Percentiles rank a stretch among this genome's conserved stretches.
Conservation (phyloP, 1,284 basidiomycete genomes). For the Cutaneotrichosporon mucoides region DNA sequence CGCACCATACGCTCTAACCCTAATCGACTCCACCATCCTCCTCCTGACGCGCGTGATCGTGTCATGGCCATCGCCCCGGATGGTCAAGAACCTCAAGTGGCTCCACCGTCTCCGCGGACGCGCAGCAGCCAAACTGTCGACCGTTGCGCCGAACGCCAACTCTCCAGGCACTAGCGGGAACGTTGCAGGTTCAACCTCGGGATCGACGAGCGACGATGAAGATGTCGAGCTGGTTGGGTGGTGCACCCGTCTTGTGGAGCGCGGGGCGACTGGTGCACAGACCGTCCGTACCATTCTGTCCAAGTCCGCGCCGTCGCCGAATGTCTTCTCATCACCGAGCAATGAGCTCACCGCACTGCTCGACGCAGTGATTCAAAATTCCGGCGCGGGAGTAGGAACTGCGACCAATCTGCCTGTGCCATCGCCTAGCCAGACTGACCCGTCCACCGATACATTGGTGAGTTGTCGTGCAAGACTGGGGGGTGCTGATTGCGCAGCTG, state of each 20-base stretch:
- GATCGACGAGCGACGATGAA: constrained; percentile 4
- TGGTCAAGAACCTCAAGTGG: constrained; percentile 30
- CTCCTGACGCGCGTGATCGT: constrained; percentile 24
- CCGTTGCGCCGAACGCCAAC: background rate
- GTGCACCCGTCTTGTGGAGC: constrained; percentile 28
- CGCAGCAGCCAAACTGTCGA: constrained; percentile 1
- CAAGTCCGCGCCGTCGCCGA: background rate
- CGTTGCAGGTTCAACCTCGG: background rate
- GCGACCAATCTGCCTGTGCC: background rate
- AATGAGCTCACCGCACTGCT: background rate
- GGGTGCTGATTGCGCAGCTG: background rate
- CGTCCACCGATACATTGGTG: background rate
- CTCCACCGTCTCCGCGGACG: constrained; percentile 22
- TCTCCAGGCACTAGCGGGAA: no score
- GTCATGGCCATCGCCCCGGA: constrained; percentile 13
- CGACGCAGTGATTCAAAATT: constrained; percentile 3
- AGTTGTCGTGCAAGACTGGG: no score
- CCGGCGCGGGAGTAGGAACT: background rate
- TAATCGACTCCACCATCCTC: constrained; percentile 25
- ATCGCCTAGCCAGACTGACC: background rate
- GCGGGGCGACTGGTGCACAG: constrained; percentile 1
- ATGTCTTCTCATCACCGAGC: background rate
- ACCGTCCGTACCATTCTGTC: background rate
- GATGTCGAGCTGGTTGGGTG: constrained; percentile 29
- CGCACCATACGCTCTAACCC: constrained; percentile 23